Base-by-base conservation (phyloP, 331 rosid genomes). In the Quercus lobata region DNA sequence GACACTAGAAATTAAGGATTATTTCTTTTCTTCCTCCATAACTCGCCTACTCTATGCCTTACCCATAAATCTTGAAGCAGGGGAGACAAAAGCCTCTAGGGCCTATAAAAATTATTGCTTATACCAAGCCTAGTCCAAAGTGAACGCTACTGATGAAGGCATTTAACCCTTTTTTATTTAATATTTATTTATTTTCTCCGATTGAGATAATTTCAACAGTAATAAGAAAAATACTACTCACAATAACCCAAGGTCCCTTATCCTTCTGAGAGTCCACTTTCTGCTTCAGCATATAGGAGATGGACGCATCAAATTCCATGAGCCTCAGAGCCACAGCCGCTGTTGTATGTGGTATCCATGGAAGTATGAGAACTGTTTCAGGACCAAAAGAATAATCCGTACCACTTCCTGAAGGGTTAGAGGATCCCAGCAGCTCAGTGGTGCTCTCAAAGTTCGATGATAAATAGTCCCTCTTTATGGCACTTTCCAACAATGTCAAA, bases 251-350 rank as follows among this genome's bases (percentile, higher is more conserved):
- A 74, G 72, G 70, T 76, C 82, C 88, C 82, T 80, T 84, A 49
- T 87, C 85, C 86, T 81, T 85, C 19, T 80, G 79, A 69, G 88
- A 83, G 80, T 83, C 87, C 55, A 81, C 58, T 84, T 90, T 87
- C 86, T 83, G 93, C 80, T 83, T 84, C 72, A 71, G 83, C 32
- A 78, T 70, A 79, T 89, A 87, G 72, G 76, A 86, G 84, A 80
- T 53, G 77, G 92, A 89, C 6, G 83, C 60, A 79, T 92, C 93
- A 11, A 90, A 92, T 78, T 92, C 93, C 92, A 92, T 57, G 75
- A 90, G 88, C 86, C 97, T 90, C 37, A 90, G 82, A 58, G 90
- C 88, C 75, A 89, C 91, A 62, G 95, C 95, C 79, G 93, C 88
- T 15, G 92, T 87, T 68, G 95, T 92, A 69, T 16, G 83, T 14